A percentile compares a stretch with the other conserved stretches of the same genome.
Conservation (phyloP, 2,329 filamentous ascomycete species). For the Albifimbria verrucaria region DNA sequence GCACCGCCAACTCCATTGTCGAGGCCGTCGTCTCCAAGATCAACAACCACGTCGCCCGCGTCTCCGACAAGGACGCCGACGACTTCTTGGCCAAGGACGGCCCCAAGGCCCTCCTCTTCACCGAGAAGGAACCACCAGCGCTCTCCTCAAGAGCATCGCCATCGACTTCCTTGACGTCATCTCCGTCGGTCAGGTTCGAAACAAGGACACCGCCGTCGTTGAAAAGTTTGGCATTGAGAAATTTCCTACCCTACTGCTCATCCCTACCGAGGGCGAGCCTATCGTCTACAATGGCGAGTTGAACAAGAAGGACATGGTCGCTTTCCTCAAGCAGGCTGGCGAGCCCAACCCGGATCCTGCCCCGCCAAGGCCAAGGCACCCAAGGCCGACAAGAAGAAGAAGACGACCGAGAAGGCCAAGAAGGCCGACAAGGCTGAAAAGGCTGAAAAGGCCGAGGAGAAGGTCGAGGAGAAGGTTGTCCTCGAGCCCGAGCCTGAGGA, state of each 20-base stretch:
- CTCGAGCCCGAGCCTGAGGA: slow-evolving; percentile 22
- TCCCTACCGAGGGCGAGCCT: slow-evolving; percentile 68
- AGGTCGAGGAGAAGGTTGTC: slow-evolving; percentile 25
- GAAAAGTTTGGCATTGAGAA: slow-evolving; percentile 72
- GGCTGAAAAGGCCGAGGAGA: slow-evolving; percentile 17
- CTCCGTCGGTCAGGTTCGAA: slow-evolving; percentile 75
- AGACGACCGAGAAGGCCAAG: slow-evolving; percentile 35
- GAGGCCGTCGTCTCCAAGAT: slow-evolving; percentile 84
- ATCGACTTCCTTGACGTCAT: slow-evolving; percentile 86
- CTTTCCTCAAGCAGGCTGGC: slow-evolving; percentile 78
- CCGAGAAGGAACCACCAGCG: slow-evolving; percentile 84
- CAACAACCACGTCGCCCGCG: slow-evolving; percentile 81
- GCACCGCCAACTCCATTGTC: slow-evolving; percentile 82
- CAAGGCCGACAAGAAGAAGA: slow-evolving; percentile 34
- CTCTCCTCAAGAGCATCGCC: slow-evolving; percentile 77
- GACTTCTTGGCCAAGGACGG: slow-evolving; percentile 69
- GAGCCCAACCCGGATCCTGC: slow-evolving; percentile 73
- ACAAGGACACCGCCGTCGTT: slow-evolving; percentile 71
- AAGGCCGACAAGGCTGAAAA: slow-evolving; percentile 33
- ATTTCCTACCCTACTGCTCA: slow-evolving; percentile 77
- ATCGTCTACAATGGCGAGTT: slow-evolving; percentile 78
- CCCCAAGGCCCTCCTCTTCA: slow-evolving; percentile 88
- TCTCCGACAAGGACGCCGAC: slow-evolving; percentile 77
- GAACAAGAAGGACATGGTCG: slow-evolving; percentile 77
- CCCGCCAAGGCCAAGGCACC: slow-evolving; percentile 36